These are phyloP conservation scores for Coemansia sp. DNA, from an alignment of 192 early-diverging fungal genomes.

Conservation along the genomic window DNA sequence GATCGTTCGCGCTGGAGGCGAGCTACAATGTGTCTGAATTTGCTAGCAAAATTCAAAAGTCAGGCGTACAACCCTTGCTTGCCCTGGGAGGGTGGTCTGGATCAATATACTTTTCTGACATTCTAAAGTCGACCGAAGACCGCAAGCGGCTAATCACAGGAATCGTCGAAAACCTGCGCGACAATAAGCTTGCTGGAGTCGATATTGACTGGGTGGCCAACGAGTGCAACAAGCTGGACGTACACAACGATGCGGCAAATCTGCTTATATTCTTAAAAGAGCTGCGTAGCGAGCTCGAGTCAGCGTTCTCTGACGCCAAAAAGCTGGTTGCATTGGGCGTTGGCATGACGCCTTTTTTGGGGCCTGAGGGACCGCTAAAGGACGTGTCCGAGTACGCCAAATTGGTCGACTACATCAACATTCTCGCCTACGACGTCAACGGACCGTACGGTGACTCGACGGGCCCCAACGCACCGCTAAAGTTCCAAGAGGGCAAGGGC, in stretches of 20 bases:
- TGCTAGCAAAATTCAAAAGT: conserved; percentile 21
- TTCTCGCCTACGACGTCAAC: conserved; percentile 69
- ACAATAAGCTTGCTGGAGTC: conserved; percentile 59
- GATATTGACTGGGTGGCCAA: conserved; percentile 69
- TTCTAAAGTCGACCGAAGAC: conserved; percentile 36
- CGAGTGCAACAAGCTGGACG: conserved; percentile 59
- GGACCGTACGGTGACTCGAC: conserved; percentile 55
- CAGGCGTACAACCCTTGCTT: conserved; percentile 56
- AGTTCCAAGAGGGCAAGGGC: conserved; percentile 23
- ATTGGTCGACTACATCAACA: conserved; percentile 64
- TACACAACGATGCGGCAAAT: conserved; percentile 62
- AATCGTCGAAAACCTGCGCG: conserved; percentile 44
- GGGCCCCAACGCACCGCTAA: conserved; percentile 65
- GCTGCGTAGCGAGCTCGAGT: conserved; percentile 55
- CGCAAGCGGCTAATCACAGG: conserved; percentile 40
- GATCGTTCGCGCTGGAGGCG: conserved; percentile 23
- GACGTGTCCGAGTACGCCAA: conserved; percentile 63
- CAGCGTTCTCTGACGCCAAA: conserved; percentile 27
- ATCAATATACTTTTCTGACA: conserved; percentile 60
- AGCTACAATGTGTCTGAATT: conserved; percentile 26
- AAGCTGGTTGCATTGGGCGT: conserved; percentile 65
- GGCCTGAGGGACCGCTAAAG: conserved; percentile 50
- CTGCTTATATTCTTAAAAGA: conserved; percentile 61
- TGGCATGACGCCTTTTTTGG: conserved; percentile 59
- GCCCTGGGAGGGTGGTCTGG: conserved; percentile 76